Conservation (phyloP, 805 yeast genomes). For the Hanseniaspora meyeri region DNA sequence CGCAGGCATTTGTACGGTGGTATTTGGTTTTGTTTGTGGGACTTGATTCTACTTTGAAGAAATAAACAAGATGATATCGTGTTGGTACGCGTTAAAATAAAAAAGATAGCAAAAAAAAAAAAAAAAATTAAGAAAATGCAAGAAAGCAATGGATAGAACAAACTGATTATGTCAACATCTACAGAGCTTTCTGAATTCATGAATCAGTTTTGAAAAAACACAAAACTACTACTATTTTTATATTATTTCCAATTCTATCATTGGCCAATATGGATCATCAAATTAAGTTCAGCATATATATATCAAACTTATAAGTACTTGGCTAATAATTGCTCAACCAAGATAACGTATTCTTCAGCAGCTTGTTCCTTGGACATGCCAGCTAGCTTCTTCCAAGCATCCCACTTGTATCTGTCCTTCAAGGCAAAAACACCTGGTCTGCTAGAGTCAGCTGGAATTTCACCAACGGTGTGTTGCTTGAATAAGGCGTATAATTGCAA, state of each 20-base stretch:
- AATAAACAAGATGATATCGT: too few species aligned
- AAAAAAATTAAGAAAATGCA: too few species aligned
- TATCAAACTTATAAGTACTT: constrained; percentile 29
- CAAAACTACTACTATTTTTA: too few species aligned
- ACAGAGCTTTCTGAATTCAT: too few species aligned
- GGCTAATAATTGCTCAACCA: constrained; percentile 51
- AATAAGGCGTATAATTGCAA: constrained; percentile 77
- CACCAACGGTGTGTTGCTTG: constrained; percentile 97
- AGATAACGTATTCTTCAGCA: constrained; percentile 61
- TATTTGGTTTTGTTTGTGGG: not conserved
- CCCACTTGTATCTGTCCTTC: constrained; percentile 96
- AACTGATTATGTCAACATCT: too few species aligned
- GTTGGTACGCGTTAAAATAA: too few species aligned
- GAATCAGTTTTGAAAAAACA: too few species aligned
- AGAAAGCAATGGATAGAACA: too few species aligned
- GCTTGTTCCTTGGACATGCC: constrained; percentile 86
- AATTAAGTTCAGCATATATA: not conserved
- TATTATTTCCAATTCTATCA: too few species aligned
- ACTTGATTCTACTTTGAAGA: too few species aligned
- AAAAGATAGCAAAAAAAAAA: too few species aligned
- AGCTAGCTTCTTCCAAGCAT: constrained; percentile 80
- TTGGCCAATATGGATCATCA: too few species aligned
- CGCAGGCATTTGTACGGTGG: not conserved
- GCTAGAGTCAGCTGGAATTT: constrained; percentile 52
- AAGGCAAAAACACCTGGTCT: constrained; percentile 89